Evolutionary conservation across 768 basidiomycete genomes (phyloP).

Genomic region (Boletus pseudo-olivaceus): DNA sequence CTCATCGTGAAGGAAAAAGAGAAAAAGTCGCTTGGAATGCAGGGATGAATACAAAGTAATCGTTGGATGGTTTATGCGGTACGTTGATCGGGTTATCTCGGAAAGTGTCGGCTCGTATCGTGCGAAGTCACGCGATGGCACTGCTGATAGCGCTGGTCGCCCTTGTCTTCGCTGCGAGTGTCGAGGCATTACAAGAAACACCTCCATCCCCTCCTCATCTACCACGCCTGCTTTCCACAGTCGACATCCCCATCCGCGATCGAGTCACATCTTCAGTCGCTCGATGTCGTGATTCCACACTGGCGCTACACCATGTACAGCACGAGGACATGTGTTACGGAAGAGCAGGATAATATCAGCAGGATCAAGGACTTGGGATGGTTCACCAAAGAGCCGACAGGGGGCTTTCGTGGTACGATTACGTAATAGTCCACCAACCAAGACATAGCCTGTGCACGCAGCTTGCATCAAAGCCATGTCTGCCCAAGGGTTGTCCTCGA

Average conservation of each 20-base stretch:
- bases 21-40: no score
- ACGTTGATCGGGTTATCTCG: slow-evolving; percentile 12
- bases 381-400: slow-evolving; percentile 35
- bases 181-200: slow-evolving; percentile 36
- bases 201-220: slow-evolving; percentile 38
- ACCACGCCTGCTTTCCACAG: slow-evolving; percentile 30
- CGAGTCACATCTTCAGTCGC: no score
- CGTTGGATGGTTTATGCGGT: background rate
- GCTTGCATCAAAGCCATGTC: slow-evolving; percentile 11
- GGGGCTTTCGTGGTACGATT: no score
- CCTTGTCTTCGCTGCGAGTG: slow-evolving; percentile 19
- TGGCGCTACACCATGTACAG: slow-evolving; percentile 44
- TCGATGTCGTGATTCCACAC: slow-evolving; percentile 34
- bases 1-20: slow-evolving; percentile 11
- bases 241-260: slow-evolving; percentile 22
- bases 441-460: background rate
- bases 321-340: slow-evolving; percentile 31
- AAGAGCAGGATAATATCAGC: background rate
- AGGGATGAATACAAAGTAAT: background rate
- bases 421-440: slow-evolving; percentile 6
- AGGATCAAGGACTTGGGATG: slow-evolving; percentile 31
- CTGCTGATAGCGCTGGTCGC: no score
- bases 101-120: background rate
- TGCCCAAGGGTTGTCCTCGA: slow-evolving; percentile 2
- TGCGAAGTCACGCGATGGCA: no score